Percentiles rank a stretch among this genome's conserved stretches.
phyloP scores from a whole-genome alignment of 305 asterid genomes.

The Fraxinus angustifolia region DNA sequence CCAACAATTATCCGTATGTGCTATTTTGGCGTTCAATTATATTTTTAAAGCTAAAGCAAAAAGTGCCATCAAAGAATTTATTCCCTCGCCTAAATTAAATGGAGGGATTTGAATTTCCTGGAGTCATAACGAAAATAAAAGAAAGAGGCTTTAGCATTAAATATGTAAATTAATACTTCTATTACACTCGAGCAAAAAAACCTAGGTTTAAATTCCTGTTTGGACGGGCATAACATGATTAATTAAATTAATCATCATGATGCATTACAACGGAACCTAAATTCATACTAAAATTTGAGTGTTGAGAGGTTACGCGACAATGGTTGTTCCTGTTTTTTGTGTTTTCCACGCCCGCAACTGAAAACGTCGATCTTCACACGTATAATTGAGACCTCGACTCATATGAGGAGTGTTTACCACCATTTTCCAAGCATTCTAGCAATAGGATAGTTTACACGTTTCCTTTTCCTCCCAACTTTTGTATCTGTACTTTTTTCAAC shows the following conservation, averaged over 20 bases:
- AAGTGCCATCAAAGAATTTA: neutral
- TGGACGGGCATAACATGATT: neutral
- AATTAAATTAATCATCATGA: neutral
- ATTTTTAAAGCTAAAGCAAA: neutral
- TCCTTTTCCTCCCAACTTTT: neutral
- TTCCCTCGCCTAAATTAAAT: neutral
- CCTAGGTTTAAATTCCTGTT: neutral
- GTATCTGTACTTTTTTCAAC: neutral
- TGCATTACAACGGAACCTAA: neutral
- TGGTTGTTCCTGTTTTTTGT: neutral
- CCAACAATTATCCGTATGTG: neutral
- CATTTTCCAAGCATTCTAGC: constrained; percentile 42
- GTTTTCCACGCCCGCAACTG: neutral
- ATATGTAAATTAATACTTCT: neutral
- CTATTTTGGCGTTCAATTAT: neutral
- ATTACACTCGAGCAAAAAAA: neutral
- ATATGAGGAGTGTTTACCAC: neutral
- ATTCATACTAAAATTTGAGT: neutral
- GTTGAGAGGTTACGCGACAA: neutral
- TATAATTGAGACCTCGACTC: neutral
- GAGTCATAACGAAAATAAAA: neutral
- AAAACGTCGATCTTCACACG: neutral
- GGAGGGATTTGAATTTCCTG: neutral
- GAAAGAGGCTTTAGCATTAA: neutral
- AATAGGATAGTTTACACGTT: constrained; percentile 21